Evolutionary conservation across 768 basidiomycete species (phyloP), one percentile per base, ranked within the genome.

Genomic region (Lactifluus piperatus): DNA sequence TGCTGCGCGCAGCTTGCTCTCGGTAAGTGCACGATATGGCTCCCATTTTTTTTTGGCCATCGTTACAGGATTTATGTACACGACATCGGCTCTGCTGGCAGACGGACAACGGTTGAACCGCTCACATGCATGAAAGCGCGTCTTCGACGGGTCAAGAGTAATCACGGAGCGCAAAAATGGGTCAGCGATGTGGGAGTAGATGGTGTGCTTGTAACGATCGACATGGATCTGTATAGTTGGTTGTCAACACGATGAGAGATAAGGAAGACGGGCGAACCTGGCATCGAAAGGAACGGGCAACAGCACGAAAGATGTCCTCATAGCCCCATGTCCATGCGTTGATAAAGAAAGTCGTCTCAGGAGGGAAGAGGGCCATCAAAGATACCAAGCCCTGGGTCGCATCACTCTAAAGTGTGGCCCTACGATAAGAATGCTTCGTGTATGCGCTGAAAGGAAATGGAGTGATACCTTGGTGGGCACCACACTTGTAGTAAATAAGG

Each of bases 291-390:
- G 76, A 74, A 2, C 76, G 72, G 2, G 87, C 79, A 8, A 97
- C 73, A 0, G 78, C 88, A 66, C 91, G 90, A 29, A 97, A 74
- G 14, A 94, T 74, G 56, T 94, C 91, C 71, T 99, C 95, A 69
- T 97, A 97, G 0, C 95, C 95, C 86, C 89, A 94, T 0, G 94
- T 95, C 95, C 95, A 99, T 0, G 81, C 69, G 67, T 97, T 95
- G 57, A 99, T 76, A 73, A 88, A 97, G 73, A 98, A 97, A 55
- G 82, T 76, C 0, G 85, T 85, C 4, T 77, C 73, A 0, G 74
- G 61, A 0, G 92, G 86, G 57, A 86, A 88, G 3, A 83, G 67
- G 10, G 76, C 73, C 71, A 97, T 86, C 1, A 97, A 76, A 18
- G 81, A 73, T 20, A 91, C 71, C 3, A 95, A 72, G 2, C 85